These are phyloP conservation scores for Hamigera avellanea DNA, from an alignment of 495 filamentous ascomycete species.

Conservation along the genomic window DNA sequence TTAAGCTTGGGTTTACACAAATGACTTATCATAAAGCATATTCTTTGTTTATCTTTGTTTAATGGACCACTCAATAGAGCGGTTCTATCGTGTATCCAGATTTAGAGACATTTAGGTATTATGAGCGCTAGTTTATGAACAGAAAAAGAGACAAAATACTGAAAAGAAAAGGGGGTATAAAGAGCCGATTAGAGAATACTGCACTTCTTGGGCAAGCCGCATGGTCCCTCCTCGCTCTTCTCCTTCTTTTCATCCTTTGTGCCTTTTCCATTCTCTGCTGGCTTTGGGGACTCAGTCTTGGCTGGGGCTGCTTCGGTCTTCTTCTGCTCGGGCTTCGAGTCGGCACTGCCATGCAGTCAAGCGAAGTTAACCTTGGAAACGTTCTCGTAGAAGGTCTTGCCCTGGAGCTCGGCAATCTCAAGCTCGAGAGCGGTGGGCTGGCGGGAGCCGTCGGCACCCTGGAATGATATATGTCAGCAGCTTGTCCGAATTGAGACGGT, in stretches of 20 bases:
- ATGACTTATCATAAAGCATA: neutral
- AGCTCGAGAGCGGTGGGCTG: conserved; percentile 66
- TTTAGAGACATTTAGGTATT: too few relatives aligned
- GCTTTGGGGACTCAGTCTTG: conserved; percentile 11
- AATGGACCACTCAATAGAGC: conserved; percentile 1
- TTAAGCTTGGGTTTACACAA: too few relatives aligned
- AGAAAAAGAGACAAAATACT: conserved; percentile 1
- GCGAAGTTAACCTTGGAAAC: conserved; percentile 61
- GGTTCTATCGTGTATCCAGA: too few relatives aligned
- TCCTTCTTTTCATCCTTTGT: conserved; percentile 25
- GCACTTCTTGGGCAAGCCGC: conserved; percentile 60
- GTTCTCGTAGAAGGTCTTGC: conserved; percentile 73
- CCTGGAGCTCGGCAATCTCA: conserved; percentile 66
- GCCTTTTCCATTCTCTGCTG: conserved; percentile 7
- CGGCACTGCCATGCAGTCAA: conserved; percentile 66
- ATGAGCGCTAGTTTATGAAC: neutral
- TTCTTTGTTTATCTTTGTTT: too few relatives aligned
- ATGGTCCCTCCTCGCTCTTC: conserved; percentile 45
- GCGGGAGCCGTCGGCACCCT: conserved; percentile 64
- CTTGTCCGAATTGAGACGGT: neutral
- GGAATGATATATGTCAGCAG: conserved; percentile 5
- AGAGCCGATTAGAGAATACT: conserved; percentile 35
- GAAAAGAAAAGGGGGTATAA: conserved; percentile 7
- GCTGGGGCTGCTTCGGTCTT: conserved; percentile 10
- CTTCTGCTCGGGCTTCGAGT: conserved; percentile 13